Evolutionary conservation across 2,329 filamentous ascomycete species (phyloP).

Genomic region (Botryotinia globosa): DNA sequence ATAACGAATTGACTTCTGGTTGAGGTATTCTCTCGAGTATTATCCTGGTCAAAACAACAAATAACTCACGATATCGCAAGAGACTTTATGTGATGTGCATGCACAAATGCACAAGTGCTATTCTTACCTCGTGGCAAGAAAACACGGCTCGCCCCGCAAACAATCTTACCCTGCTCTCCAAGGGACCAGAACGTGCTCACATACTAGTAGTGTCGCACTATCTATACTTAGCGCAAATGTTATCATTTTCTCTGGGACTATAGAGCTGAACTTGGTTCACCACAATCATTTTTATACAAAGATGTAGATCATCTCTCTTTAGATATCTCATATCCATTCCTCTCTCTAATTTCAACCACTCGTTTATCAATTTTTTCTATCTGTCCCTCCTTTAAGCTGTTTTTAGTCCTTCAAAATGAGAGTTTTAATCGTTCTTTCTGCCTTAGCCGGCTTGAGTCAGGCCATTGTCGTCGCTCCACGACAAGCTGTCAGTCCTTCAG

Average conservation of each 20-base stretch:
- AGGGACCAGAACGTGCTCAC: neutral
- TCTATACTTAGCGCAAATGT: neutral
- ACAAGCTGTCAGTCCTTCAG: neutral
- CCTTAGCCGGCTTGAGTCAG: neutral
- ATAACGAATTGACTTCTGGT: no score
- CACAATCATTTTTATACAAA: neutral
- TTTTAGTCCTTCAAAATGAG: neutral
- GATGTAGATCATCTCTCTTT: neutral
- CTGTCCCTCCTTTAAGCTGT: neutral
- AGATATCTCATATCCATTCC: neutral
- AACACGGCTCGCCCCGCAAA: neutral
- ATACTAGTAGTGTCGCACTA: neutral
- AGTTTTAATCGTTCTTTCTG: neutral
- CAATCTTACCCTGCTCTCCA: neutral
- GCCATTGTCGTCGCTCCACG: neutral
- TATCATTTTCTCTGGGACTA: neutral
- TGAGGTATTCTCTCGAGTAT: neutral
- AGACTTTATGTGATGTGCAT: neutral
- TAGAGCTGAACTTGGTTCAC: neutral
- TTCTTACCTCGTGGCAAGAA: neutral
- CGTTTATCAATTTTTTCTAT: neutral
- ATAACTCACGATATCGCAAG: neutral
- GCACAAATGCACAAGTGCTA: neutral
- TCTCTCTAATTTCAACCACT: neutral
- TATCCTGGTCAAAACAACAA: neutral